Evolutionary conservation across 1,284 basidiomycete genomes (phyloP).

Genomic region (Peniophora sp.): DNA sequence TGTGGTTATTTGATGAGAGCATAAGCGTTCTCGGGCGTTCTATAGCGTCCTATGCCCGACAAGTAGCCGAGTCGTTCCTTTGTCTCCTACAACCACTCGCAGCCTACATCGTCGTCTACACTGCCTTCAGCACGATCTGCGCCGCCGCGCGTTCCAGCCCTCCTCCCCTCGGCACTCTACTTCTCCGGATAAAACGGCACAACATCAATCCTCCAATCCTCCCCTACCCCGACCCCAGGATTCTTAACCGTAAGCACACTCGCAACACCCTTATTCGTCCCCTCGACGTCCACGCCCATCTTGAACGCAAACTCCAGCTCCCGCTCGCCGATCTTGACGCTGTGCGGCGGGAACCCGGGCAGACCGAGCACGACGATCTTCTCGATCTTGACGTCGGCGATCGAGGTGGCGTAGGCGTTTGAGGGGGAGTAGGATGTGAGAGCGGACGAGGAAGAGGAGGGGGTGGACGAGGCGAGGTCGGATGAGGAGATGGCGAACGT

Average conservation of each 20-base stretch:
- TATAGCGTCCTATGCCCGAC: no score
- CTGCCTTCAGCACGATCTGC: no score
- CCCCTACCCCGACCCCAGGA: slow-evolving; percentile 56
- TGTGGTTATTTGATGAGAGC: no score
- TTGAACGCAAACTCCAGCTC: slow-evolving; percentile 53
- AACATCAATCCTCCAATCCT: slow-evolving; percentile 67
- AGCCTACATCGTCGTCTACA: no score
- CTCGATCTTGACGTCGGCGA: slow-evolving; percentile 71
- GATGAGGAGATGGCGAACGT: slow-evolving; percentile 42
- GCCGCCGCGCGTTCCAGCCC: no score
- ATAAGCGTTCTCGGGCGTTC: no score
- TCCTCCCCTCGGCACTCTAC: no score
- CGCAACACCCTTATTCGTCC: slow-evolving; percentile 51
- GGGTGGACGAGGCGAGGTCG: slow-evolving; percentile 43
- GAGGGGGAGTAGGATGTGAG: slow-evolving; percentile 37
- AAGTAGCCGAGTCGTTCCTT: no score
- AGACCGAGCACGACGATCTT: slow-evolving; percentile 76
- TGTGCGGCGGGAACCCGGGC: slow-evolving; percentile 44
- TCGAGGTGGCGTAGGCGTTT: slow-evolving; percentile 65
- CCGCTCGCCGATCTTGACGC: slow-evolving; percentile 48
- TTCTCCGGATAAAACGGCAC: background rate
- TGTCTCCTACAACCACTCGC: no score
- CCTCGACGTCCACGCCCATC: slow-evolving; percentile 38
- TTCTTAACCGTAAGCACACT: slow-evolving; percentile 73
- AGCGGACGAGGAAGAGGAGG: slow-evolving; percentile 34